Conservation (phyloP, 495 filamentous ascomycete genomes). For the Penicillium atrosanguineum region DNA sequence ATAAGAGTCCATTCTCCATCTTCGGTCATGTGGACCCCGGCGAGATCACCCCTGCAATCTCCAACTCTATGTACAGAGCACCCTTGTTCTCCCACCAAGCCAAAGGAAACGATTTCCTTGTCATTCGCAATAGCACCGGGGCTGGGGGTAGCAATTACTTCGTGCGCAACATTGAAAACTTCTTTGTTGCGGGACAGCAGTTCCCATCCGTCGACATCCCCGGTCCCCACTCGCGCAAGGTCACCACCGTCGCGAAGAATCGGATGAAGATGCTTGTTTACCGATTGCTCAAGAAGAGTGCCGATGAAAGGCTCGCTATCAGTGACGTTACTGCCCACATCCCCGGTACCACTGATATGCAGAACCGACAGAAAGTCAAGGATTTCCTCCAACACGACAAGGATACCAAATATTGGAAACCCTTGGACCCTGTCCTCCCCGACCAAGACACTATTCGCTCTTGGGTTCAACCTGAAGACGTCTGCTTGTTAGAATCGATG, state of each 20-base stretch:
- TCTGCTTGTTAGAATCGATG: conserved; percentile 94
- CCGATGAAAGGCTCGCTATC: conserved; percentile 65
- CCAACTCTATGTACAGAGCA: conserved; percentile 93
- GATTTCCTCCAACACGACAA: conserved; percentile 91
- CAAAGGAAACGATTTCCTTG: conserved; percentile 81
- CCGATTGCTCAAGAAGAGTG: conserved; percentile 73
- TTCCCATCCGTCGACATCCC: conserved; percentile 91
- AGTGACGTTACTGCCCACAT: conserved; percentile 84
- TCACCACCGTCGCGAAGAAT: conserved; percentile 92
- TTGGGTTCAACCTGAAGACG: conserved; percentile 92
- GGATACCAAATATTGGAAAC: conserved; percentile 78
- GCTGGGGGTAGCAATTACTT: conserved; percentile 71
- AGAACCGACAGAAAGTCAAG: conserved; percentile 93
- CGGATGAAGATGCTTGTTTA: conserved; percentile 94
- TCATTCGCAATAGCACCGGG: conserved; percentile 74
- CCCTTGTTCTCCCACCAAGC: conserved; percentile 86
- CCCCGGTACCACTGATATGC: conserved; percentile 84
- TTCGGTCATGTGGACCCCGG: conserved; percentile 92
- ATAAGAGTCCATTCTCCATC: conserved; percentile 91
- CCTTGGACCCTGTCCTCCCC: conserved; percentile 67
- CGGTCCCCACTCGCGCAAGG: conserved; percentile 86
- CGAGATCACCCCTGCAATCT: conserved; percentile 81
- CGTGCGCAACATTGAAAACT: conserved; percentile 81
- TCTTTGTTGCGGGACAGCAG: conserved; percentile 87
- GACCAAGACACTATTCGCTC: conserved; percentile 73